Evolutionary conservation across 305 asterid genomes (phyloP), one percentile per base, ranked within the genome.

Genomic region (Fraxinus floribunda): DNA sequence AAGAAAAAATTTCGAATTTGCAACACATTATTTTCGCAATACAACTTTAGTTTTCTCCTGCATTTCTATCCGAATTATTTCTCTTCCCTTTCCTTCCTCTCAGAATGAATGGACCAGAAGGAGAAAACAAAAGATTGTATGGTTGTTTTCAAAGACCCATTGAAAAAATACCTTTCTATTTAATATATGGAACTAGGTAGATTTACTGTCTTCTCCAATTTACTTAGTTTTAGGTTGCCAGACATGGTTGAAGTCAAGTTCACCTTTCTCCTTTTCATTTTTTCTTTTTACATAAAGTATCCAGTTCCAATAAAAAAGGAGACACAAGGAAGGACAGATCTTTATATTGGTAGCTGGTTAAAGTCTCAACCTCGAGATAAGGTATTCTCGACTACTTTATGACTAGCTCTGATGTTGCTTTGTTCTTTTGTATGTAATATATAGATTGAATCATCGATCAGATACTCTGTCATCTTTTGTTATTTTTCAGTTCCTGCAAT

Each of bases 361-460:
- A 94, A 91, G 88, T 90, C 93, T 80, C 99, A 90, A 77, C 93
- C 97, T 75, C 96, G 98, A 68, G 97, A 94, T 83, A 93, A 95
- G 99, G 98, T 94, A 85, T 39, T 76, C 35, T 78, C 24, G 32
- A 30, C 55, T 82, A 76, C 78, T 80, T 46, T 24, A 16, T 32
- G 26, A 79, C 78, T 20, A 71, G 70, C 10, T 75, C 57, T 70
- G 39, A 64, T 3, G 16, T 60, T 72, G 18, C 13, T 9, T 68
- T 78, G 78, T 46, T 64, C 41, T 79, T 52, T 24, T 80, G 64
- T 16, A 9, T 34, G 60, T 35, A 44, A 2, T 35, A 34, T 18
- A 46, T 30, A 79, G 81, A 20, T 70, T 70, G 22, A 71, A 52
- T 80, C 57, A 66, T 80, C 62, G 39, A 64, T 46, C 8, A 7